Evolutionary conservation across 768 basidiomycete species (phyloP).

Genomic region (Calocybe cyanea): DNA sequence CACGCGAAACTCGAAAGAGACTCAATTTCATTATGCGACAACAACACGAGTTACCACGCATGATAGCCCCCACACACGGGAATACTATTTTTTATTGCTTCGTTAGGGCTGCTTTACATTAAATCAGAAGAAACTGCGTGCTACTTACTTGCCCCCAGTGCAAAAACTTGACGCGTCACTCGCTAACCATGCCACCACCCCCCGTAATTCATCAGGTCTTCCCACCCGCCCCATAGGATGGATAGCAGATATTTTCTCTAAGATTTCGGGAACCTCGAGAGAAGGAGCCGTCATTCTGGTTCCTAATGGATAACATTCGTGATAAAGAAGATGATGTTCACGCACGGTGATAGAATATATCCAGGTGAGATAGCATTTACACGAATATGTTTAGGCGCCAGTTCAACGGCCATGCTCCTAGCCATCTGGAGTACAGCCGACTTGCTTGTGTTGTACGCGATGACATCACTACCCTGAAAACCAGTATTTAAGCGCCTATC

Average conservation of each 20-base stretch:
- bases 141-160: slow-evolving; percentile 75
- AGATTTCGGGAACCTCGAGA: slow-evolving; percentile 57
- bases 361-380: slow-evolving; percentile 77
- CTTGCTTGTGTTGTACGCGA: slow-evolving; percentile 73
- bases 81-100: too few relatives aligned
- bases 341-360: slow-evolving; percentile 63
- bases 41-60: too few relatives aligned
- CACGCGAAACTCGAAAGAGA: too few relatives aligned
- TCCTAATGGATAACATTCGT: not conserved
- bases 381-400: slow-evolving; percentile 59
- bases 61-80: too few relatives aligned
- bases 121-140: too few relatives aligned
- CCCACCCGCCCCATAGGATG: slow-evolving; percentile 75
- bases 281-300: slow-evolving; percentile 67
- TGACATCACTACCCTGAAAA: slow-evolving; percentile 56
- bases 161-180: slow-evolving; percentile 75
- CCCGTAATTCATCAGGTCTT: slow-evolving; percentile 66
- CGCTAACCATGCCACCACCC: slow-evolving; percentile 67
- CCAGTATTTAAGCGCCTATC: slow-evolving; percentile 51
- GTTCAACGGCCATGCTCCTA: slow-evolving; percentile 76
- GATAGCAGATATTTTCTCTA: slow-evolving; percentile 58
- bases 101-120: too few relatives aligned
- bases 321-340: not conserved
- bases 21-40: too few relatives aligned
- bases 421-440: slow-evolving; percentile 74